Evolutionary conservation across 495 filamentous ascomycete species (phyloP), one percentile per base, ranked within the genome.

Genomic region (Xylaria cubensis): DNA sequence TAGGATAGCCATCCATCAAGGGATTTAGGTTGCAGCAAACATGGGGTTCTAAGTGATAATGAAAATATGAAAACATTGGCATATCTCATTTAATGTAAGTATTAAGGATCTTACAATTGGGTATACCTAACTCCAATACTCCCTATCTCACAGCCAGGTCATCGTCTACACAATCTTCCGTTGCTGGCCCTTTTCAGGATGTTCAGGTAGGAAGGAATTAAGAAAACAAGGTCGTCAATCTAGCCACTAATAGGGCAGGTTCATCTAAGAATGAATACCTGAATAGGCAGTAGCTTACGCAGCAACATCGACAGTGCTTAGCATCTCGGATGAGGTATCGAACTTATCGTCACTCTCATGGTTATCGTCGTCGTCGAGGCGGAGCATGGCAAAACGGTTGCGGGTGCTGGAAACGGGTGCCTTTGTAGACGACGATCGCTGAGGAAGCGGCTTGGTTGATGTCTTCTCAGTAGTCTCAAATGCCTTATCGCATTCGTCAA

Each of bases 401-500:
- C 79, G 71, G 5, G 81, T 74, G 15, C 79, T 64, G 17, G 77
- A 26, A 21, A 56, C n/a, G 6, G 72, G 61, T 9, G 74, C 73
- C 73, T 84, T 87, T 76, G 83, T 84, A 19, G 80, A 64, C 21
- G 77, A 70, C 13, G 71, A 48, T 29, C 77, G 73, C 41, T 85
- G 82, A 65, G 79, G 84, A 34, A 78, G 80, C 48, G 73, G 65
- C 63, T 71, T 78, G 46, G 64, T 42, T 26, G 73, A 71, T 13
- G 68, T 69, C 59, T 69, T 73, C 15, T 64, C 75, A 32, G 72
- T 44, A 0, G 53, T 42, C 3, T 77, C 78, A 64, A 92, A 79
- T 24, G 92, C 86, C 69, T 88, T 86, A 32, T 88, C 88, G 75
- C 94, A 97, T 65, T 95, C 92, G 73, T 97, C 94, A 0, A 83